Evolutionary conservation across 1,284 basidiomycete species (phyloP), one percentile per base, ranked within the genome.

Genomic region (Pascua sp.): DNA sequence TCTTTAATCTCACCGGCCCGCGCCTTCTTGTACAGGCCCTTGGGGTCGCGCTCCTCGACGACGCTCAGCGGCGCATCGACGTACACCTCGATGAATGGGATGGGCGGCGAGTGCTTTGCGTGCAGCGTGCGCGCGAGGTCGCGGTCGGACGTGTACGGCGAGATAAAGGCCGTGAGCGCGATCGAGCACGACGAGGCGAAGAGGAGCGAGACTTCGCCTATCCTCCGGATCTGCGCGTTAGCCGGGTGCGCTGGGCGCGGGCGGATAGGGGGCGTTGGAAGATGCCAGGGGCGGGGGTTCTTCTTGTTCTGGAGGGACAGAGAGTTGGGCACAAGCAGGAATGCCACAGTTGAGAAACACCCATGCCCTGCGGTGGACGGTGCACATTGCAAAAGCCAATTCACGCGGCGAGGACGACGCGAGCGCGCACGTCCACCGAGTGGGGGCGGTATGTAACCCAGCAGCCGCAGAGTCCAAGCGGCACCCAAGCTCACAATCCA

Each of bases 1-100:
- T 60, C 66, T 83, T 94, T 95, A 74, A 99, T 98, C 79, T 95
- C 90, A 18, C 96, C 95, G 1, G 89, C 87, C 61, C 94, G 82
- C 7, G 96, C 96, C 78, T 94, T 97, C 81, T 93, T 96, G 82
- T 98, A 99, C 57, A 98, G 79, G 0, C 95, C 96, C 78, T 99
- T 99, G 7, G 96, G 96, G 77, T 99, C 95, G 51, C 96, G 85
- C 72, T 85, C 80, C 79, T 98, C 96, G 41, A 91, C 92, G 44
- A 96, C 86, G 49, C 81, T 77, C 43, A 99, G 82, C 11, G 93
- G 91, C 1, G 93, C 94, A 76, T 98, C 95, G 52, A 98, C 82
- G 72, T 87, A 99, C 36, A 98, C 93, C 77, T 97, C 95, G 65
- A 99, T 77, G 77, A 99, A 98, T 42, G 86, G 85, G 46, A 98